Base-by-base conservation (phyloP, 768 basidiomycete genomes). In the Suillus discolor region DNA sequence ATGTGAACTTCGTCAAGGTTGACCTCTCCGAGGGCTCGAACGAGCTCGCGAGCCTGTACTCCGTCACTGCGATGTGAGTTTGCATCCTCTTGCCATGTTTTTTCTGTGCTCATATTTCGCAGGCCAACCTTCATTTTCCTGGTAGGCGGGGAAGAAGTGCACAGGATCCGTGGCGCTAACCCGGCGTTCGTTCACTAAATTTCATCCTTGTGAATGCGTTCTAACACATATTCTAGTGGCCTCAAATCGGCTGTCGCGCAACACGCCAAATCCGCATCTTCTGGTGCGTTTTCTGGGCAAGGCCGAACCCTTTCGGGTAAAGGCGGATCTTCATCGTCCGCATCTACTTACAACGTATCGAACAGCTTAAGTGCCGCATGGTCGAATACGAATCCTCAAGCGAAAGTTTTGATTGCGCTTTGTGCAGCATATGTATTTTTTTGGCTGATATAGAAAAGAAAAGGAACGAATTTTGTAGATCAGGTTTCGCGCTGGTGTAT, bases 81-180 rank as follows among this genome's bases (percentile, higher is more conserved):
- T 9, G 41, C 36, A 64, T 68, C 15, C 39, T 44, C 20, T 59
- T 23, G 49, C 1, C 38, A 66, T 18, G 6, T 7, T 47, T 28
- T 1, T 36, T 39, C 25, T 25, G 36, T 16, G 20, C 47, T 25
- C 36, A 31, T 54, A 15, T 34, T 23, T 61, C 25, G 59, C 62
- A 93, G 92, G 93, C 93, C 93, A 3, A 93, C 93, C 0, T 94
- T 94, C 68, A 73, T 94, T 41, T 93, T 95, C 74, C 71, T 94
- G 66, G 88, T 85, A 71, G 91, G 90, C 23, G 79, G 74, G 45
- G 80, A 80, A 2, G 87, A 92, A 72, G 84, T 94, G 25, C 90
- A 91, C 70, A 83, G 83, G 78, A 87, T 95, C 34, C 84, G 82
- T 62, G 93, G 93, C 6, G 92, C 92, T 15, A 80, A 94, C 73